Evolutionary conservation across 176 grass and related monocot species (phyloP), one percentile per base, ranked within the genome.

Genomic region (Dendrocalamus sinicus): DNA sequence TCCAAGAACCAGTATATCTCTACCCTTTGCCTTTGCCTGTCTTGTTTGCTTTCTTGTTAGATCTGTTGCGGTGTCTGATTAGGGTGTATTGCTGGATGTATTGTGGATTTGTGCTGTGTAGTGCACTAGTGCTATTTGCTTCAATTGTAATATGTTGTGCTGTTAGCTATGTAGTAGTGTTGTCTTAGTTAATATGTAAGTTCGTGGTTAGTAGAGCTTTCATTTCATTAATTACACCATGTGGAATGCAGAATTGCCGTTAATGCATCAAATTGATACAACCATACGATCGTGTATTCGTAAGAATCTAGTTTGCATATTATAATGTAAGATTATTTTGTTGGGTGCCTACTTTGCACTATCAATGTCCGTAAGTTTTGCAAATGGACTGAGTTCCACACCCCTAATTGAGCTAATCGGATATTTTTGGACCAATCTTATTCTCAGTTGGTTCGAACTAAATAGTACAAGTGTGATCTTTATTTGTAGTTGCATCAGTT

Each of bases 1-100:
- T 86, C 76, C 70, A 92, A 90, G 84, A 95, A 83, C 82, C 64
- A 88, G 93, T 92, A 73, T 40, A 15, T 46, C 9, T 52, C 53
- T 19, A 8, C 64, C 8, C 1, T 47, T 76, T 45, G 24, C 8
- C 1, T 47, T 76, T 45, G 24, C 46, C 11, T 79, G 3, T 9
- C 4, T 62, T 0, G 2, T 69, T 71, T 11, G 0, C 17, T 13
- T 58, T 5, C 57, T 32, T 73, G 44, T 17, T 30, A 43, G 45
- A 63, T 77, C 1, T 81, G 13, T 20, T 85, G 2, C 72, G 37
- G 12, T 73, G 24, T 35, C 12, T 81, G 4, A 16, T 44, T 82
- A 59, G 35, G 41, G 6, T 58, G 0, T 0, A 3, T 48, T 1
- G 10, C 59, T 28, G 6, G 13, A 20, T 50, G 6, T 20, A 77